Evolutionary conservation across 352 stramenopile genomes (phyloP), one percentile per base, ranked within the genome.

Genomic region (Pythium insidiosum): DNA sequence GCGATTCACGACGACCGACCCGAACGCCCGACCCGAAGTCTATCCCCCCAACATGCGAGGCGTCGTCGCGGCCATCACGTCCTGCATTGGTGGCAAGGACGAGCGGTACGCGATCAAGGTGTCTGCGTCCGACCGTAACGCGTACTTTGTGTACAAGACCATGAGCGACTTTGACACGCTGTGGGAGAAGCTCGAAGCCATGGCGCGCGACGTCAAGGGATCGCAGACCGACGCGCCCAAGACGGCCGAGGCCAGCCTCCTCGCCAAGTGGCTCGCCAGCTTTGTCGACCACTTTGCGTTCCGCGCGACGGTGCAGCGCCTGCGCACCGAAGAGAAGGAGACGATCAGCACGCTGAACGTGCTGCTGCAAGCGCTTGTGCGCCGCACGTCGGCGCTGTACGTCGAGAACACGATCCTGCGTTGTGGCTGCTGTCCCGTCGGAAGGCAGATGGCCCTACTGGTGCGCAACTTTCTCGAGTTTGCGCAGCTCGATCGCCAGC

Each of bases 71-170:
- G 70, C 62, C 12, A 71, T 90, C 15, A 90, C 78, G 38, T 86
- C 75, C 12, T 90, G 78, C 45, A 82, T 90, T 50, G 78, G 78
- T 45, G 78, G 78, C 53, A 85, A 84, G 46, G 66, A 87, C 36
- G 78, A 87, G 31, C 81, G 68, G 40, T 90, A 86, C 48, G 78
- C 78, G 6, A 68, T 90, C 29, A 70, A 82, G 55, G 63, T 88
- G 35, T 44, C 61, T 31, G 58, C 67, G 3, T 35, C 52, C 15
- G 49, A 69, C 21, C 65, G 63, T 13, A 60, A 47, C 13, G 50
- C 61, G 16, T 88, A 88, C 63, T 90, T 86, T 56, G 75, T 86
- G 26, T 90, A 90, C 68, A 88, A 88, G 68, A 83, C 61, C 18
- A 62, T 88, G 60, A 48, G 39, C 56, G 75, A 90, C 38, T 90